Base-by-base conservation (phyloP, 768 basidiomycete species). In the Psilocybe subaeruginosa region DNA sequence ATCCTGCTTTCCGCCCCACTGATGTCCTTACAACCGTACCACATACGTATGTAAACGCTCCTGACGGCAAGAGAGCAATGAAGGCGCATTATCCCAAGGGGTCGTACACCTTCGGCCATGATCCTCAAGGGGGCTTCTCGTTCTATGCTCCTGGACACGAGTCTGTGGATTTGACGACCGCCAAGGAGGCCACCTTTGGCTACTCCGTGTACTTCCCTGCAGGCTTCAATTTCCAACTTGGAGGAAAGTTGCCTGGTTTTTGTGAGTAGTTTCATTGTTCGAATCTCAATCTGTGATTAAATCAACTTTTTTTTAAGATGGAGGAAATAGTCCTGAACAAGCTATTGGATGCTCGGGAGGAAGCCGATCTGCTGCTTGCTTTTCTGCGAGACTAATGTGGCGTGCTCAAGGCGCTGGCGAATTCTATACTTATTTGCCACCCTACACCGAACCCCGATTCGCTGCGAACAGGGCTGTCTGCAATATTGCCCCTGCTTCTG, bases 201-300 rank as follows among this genome's bases (percentile, higher is more conserved):
- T 83, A 83, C 75, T 84, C 86, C 0, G 82, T 89, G 33, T 86
- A 76, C 75, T 89, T 91, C 74, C 75, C 81, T 31, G 70, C 79
- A 12, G 89, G 82, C 30, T 91, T 88, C 70, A 78, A 79, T n/a
- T 91, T 83, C 74, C 78, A 84, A 64, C 80, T 79, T 66, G 89
- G 90, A 59, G 90, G 90, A 47, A 92, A 90, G 72, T 78, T 91
- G 27, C 90, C 89, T 17, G 90, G 89, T 64, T 72, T 91, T 65
- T 90, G 87, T 88, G 66, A 66, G 84, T 62, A 12, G 8, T 35
- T 27, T 33, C 78, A n/a, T 29, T 56, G 31, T 54, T n/a, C 37
- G 5, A 16, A 41, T 63, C 54, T 52, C 43, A 52, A 5, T 45
- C 53, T 48, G 54, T 56, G 41, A 49, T 45, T 54, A 23, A 23